Evolutionary conservation across 192 early-diverging fungal genomes (phyloP).

Genomic region (Rhizophagus prolifer): DNA sequence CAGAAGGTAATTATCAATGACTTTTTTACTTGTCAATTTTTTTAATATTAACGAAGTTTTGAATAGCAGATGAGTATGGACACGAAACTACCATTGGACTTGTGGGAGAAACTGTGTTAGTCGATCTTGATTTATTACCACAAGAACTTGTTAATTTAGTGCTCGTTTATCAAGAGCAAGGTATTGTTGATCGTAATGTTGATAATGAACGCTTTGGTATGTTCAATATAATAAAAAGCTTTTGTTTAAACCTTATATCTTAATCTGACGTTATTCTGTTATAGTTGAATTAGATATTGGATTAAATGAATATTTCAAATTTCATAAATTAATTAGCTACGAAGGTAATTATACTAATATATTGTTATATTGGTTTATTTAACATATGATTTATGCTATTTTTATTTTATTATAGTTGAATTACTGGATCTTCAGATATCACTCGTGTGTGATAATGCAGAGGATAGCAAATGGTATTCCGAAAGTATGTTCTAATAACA

Average conservation of each 20-base stretch:
- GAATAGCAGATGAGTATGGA: background rate
- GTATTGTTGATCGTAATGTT: background rate
- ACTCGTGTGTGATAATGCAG: background rate
- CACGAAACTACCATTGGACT: background rate
- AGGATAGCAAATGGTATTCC: background rate
- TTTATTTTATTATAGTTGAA: background rate
- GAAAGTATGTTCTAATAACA: background rate
- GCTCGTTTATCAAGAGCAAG: background rate
- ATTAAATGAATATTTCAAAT: slow-evolving; percentile 1
- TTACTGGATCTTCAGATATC: background rate
- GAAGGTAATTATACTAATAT: background rate
- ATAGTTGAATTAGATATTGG: slow-evolving; percentile 7
- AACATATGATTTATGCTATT: background rate
- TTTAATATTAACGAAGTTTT: background rate
- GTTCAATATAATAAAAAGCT: background rate
- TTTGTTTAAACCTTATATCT: background rate
- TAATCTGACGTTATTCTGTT: background rate
- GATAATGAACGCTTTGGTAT: background rate
- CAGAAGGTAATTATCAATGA: background rate
- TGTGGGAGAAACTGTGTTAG: background rate
- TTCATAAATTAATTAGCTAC: background rate
- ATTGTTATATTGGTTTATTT: background rate
- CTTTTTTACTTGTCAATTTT: background rate
- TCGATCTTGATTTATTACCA: slow-evolving; percentile 8
- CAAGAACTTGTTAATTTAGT: background rate